Conservation (phyloP, 1,139 yeast genomes). For the Arxiozyma telluris region DNA sequence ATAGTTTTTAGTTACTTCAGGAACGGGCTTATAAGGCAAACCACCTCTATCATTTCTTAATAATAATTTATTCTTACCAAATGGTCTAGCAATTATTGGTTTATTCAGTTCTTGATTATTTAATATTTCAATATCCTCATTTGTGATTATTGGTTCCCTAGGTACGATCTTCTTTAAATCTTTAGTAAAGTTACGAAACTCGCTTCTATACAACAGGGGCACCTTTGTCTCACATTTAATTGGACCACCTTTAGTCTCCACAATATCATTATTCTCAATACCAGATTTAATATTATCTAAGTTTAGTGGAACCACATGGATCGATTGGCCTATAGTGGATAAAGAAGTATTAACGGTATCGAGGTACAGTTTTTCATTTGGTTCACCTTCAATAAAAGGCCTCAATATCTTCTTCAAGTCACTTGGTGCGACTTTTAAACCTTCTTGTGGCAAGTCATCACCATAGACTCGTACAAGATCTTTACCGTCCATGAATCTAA, state of each 20-base stretch:
- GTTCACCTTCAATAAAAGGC: slow-evolving; percentile 30
- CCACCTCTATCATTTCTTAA: slow-evolving; percentile 31
- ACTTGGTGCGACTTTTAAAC: slow-evolving; percentile 24
- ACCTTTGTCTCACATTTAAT: slow-evolving; percentile 19
- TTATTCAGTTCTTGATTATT: slow-evolving; percentile 7
- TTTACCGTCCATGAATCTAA: slow-evolving; percentile 23
- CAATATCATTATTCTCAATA: slow-evolving; percentile 21
- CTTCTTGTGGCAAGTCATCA: slow-evolving; percentile 26
- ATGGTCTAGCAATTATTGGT: slow-evolving; percentile 29
- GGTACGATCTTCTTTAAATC: slow-evolving; percentile 21
- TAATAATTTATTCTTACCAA: slow-evolving; percentile 27
- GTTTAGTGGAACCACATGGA: slow-evolving; percentile 6
- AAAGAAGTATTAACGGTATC: slow-evolving; percentile 7
- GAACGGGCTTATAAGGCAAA: slow-evolving; percentile 28
- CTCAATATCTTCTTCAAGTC: slow-evolving; percentile 27
- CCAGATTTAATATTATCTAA: not conserved
- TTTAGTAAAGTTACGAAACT: slow-evolving; percentile 22
- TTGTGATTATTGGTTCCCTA: slow-evolving; percentile 23
- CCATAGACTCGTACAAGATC: slow-evolving; percentile 27
- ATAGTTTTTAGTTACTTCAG: slow-evolving; percentile 24
- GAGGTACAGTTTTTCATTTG: slow-evolving; percentile 22
- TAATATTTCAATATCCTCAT: slow-evolving; percentile 12
- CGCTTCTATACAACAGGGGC: slow-evolving; percentile 18
- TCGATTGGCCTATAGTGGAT: not conserved
- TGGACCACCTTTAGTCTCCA: slow-evolving; percentile 26